phyloP scores from a whole-genome alignment of 805 yeast genomes.

The Scheffersomyces spartinae region DNA sequence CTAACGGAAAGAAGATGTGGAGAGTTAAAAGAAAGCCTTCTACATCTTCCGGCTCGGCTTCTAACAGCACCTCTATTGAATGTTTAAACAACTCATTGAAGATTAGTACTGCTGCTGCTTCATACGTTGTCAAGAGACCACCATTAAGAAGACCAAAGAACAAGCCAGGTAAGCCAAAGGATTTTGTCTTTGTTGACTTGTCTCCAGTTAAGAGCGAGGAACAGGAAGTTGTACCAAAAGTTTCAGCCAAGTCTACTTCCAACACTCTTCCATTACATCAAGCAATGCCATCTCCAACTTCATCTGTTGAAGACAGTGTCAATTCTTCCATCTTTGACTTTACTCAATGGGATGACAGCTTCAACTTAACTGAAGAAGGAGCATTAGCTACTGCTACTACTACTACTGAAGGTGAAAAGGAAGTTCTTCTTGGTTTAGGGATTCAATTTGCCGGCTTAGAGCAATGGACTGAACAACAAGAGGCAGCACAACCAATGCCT shows the following conservation, averaged over 20 bases:
- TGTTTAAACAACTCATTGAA: constrained; percentile 32
- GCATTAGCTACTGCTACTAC: constrained; percentile 5
- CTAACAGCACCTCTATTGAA: constrained; percentile 18
- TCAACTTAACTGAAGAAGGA: constrained; percentile 7
- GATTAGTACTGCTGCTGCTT: constrained; percentile 27
- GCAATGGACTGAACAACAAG: constrained; percentile 7
- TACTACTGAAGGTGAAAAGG: constrained; percentile 3
- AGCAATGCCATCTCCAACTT: constrained; percentile 8
- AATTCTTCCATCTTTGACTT: constrained; percentile 7
- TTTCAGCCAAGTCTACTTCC: constrained; percentile 2
- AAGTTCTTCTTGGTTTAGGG: no score
- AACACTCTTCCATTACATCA: constrained; percentile 3
- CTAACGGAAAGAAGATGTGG: constrained; percentile 35
- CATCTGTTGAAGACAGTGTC: constrained; percentile 5
- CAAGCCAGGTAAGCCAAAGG: constrained; percentile 34
- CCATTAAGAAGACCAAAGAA: constrained; percentile 33
- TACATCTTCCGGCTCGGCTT: constrained; percentile 4
- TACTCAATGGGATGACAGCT: constrained; percentile 8
- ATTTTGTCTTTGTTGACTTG: constrained; percentile 34
- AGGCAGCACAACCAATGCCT: no score
- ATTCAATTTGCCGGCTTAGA: constrained; percentile 3
- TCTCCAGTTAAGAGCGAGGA: constrained; percentile 25
- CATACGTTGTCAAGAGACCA: constrained; percentile 23
- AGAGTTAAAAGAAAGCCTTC: constrained; percentile 24
- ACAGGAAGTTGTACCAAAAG: constrained; percentile 5